Conservation (phyloP, 768 basidiomycete species). For the Gymnopilus dilepis region DNA sequence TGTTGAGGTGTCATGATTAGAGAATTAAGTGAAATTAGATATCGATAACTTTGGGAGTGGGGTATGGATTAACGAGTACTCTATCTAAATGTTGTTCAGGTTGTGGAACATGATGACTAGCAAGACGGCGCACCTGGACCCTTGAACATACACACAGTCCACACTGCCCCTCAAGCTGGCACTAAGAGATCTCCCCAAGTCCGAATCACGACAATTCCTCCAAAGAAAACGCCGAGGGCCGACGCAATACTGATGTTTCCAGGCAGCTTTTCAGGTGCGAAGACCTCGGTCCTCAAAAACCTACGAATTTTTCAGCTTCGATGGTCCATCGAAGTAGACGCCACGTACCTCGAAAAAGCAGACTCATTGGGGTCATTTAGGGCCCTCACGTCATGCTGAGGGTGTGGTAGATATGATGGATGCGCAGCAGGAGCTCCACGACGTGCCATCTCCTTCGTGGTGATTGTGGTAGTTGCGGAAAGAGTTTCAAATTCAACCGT, state of each 20-base stretch:
- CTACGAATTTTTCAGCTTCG: slow-evolving; percentile 27
- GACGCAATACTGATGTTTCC: slow-evolving; percentile 77
- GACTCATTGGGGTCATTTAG: slow-evolving; percentile 67
- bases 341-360: slow-evolving; percentile 52
- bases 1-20: background rate
- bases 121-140: slow-evolving; percentile 18
- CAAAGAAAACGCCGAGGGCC: slow-evolving; percentile 69
- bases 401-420: slow-evolving; percentile 60
- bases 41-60: slow-evolving; percentile 22
- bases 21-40: slow-evolving; percentile 23
- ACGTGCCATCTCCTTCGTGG: slow-evolving; percentile 62
- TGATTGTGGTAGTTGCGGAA: slow-evolving; percentile 14
- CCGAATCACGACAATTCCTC: slow-evolving; percentile 71
- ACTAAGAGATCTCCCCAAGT: slow-evolving; percentile 83
- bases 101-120: too few relatives aligned
- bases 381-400: slow-evolving; percentile 42
- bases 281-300: slow-evolving; percentile 66
- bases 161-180: slow-evolving; percentile 41
- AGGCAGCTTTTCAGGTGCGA: slow-evolving; percentile 72
- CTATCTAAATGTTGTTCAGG: too few relatives aligned
- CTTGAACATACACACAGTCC: background rate
- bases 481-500: background rate
- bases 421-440: slow-evolving; percentile 60
- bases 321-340: slow-evolving; percentile 30
- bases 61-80: too few relatives aligned